Conservation (phyloP, 768 basidiomycete species). For the Rhizopogon vesiculosus region DNA sequence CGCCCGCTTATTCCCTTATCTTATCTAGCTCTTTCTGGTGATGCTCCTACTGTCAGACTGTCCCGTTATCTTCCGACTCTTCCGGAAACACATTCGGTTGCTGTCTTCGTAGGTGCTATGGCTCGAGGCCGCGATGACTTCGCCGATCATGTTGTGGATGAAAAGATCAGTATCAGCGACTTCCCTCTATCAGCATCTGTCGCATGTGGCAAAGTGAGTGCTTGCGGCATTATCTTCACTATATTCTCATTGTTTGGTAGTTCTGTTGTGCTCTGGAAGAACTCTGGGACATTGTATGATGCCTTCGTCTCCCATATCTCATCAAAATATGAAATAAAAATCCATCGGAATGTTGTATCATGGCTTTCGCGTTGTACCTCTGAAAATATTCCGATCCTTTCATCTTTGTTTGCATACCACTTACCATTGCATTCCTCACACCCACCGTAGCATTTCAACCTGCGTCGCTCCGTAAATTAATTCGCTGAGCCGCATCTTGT, state of each 20-base stretch:
- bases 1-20: background rate
- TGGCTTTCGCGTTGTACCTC: slow-evolving; percentile 7
- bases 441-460: slow-evolving; percentile 28
- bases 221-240: background rate
- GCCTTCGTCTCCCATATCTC: slow-evolving; percentile 1
- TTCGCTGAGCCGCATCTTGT: slow-evolving; percentile 21
- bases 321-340: slow-evolving; percentile 14
- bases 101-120: slow-evolving; percentile 98
- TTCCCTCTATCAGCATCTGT: slow-evolving; percentile 91
- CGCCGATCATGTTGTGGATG: slow-evolving; percentile 90
- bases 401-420: slow-evolving; percentile 5
- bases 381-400: slow-evolving; percentile 7
- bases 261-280: slow-evolving; percentile 93
- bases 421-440: background rate
- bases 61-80: slow-evolving; percentile 82
- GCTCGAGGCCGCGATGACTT: slow-evolving; percentile 95
- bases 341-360: background rate
- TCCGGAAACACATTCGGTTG: slow-evolving; percentile 84
- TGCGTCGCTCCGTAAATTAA: slow-evolving; percentile 19
- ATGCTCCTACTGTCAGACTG: slow-evolving; percentile 76
- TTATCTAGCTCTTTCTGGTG: slow-evolving; percentile 78
- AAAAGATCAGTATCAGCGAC: slow-evolving; percentile 95
- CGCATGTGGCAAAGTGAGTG: slow-evolving; percentile 90
- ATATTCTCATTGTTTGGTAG: slow-evolving; percentile 30
- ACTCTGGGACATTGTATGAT: slow-evolving; percentile 86